Evolutionary conservation across 768 basidiomycete species (phyloP).

Genomic region (Trametes elegans): DNA sequence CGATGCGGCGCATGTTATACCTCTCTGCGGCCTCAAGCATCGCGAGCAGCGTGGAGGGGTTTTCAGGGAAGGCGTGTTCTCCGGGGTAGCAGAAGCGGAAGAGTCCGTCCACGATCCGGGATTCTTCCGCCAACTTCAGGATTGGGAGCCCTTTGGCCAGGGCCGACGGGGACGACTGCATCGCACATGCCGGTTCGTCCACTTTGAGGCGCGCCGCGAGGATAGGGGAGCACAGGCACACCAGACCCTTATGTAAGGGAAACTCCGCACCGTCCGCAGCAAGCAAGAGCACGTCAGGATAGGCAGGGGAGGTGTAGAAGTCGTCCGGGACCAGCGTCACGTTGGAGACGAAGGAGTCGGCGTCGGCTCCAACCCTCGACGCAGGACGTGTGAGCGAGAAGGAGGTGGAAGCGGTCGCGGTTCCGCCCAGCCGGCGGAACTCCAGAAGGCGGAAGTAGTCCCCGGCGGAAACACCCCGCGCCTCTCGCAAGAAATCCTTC

Average conservation of each 20-base stretch:
- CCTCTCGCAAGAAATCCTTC: background rate
- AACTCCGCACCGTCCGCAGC: constrained; percentile 49
- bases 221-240: constrained; percentile 34
- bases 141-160: background rate
- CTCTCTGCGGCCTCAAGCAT: background rate
- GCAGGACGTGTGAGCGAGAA: background rate
- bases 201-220: constrained; percentile 17
- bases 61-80: background rate
- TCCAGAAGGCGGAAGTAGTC: background rate
- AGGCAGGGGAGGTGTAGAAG: background rate
- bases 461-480: background rate
- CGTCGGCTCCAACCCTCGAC: background rate
- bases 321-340: too few relatives aligned
- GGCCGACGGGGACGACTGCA: background rate
- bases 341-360: background rate
- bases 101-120: background rate
- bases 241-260: constrained; percentile 32
- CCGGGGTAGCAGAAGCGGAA: constrained; percentile 1
- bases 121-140: background rate
- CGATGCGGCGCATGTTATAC: background rate
- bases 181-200: background rate
- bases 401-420: background rate
- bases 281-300: constrained; percentile 48
- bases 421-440: background rate
- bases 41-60: background rate